These are phyloP conservation scores for Boletus fagicola DNA, from an alignment of 768 basidiomycete species.

Conservation along the genomic window DNA sequence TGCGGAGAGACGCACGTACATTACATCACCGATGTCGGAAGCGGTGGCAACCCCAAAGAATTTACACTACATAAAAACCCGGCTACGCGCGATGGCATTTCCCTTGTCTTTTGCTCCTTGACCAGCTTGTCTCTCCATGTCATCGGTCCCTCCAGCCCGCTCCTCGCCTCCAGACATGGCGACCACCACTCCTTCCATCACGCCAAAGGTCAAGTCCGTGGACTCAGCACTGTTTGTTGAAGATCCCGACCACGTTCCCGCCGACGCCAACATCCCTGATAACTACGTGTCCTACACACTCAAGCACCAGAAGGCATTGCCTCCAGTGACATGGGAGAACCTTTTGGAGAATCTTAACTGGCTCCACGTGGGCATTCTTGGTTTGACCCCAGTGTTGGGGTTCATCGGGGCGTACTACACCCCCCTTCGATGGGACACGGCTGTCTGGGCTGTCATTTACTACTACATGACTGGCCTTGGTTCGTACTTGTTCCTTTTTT, in stretches of 20 bases:
- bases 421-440: slow-evolving; percentile 69
- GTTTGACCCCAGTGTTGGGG: slow-evolving; percentile 69
- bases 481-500: slow-evolving; percentile 44
- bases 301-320: slow-evolving; percentile 62
- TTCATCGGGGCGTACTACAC: slow-evolving; percentile 70
- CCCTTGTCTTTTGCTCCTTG: slow-evolving; percentile 19
- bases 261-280: slow-evolving; percentile 67
- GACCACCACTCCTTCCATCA: slow-evolving; percentile 10
- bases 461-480: slow-evolving; percentile 84
- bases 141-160: slow-evolving; percentile 23
- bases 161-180: slow-evolving; percentile 19
- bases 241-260: slow-evolving; percentile 35
- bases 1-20: background rate
- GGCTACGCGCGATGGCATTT: background rate
- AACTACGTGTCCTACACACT: slow-evolving; percentile 81
- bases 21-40: background rate
- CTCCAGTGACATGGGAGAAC: slow-evolving; percentile 64
- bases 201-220: slow-evolving; percentile 6
- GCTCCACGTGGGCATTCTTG: slow-evolving; percentile 72
- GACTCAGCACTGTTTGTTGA: slow-evolving; percentile 18
- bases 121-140: slow-evolving; percentile 27
- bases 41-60: slow-evolving; percentile 37
- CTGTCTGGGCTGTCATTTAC: slow-evolving; percentile 61
- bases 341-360: slow-evolving; percentile 66
- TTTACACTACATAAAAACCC: slow-evolving; percentile 30